phyloP scores from a whole-genome alignment of 371 early-diverging fungal species.

The Rhizopus microsporus region DNA sequence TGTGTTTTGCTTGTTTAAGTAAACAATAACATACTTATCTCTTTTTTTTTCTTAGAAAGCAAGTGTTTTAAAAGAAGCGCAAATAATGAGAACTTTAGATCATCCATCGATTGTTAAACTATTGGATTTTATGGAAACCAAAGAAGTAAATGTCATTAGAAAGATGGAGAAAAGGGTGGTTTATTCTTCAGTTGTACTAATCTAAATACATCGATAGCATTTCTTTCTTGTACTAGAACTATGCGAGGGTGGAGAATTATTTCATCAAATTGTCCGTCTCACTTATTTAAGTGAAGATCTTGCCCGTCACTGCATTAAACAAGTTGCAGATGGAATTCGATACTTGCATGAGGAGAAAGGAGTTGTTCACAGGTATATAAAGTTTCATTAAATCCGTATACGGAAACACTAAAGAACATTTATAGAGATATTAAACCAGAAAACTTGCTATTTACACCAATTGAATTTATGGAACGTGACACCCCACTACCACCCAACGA shows the following conservation, averaged over 20 bases:
- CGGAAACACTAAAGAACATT: conserved; percentile 51
- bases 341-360: conserved; percentile 78
- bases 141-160: conserved; percentile 45
- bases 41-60: conserved; percentile 52
- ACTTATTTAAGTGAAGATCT: conserved; percentile 65
- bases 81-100: conserved; percentile 78
- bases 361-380: conserved; percentile 66
- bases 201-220: conserved; percentile 12
- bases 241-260: conserved; percentile 68
- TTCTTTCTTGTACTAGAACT: conserved; percentile 32
- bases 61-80: conserved; percentile 84
- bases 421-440: conserved; percentile 93
- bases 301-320: conserved; percentile 75
- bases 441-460: conserved; percentile 85
- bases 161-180: background rate
- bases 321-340: conserved; percentile 83
- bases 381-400: background rate
- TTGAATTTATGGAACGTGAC: conserved; percentile 52
- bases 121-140: conserved; percentile 65
- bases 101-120: conserved; percentile 83
- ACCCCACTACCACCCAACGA: conserved; percentile 41
- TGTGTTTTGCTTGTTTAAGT: conserved; percentile 12
- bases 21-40: conserved; percentile 16
- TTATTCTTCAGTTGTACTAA: background rate
- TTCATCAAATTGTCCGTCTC: conserved; percentile 60